A percentile compares a stretch with the other conserved stretches of the same genome.
These are phyloP conservation scores for Magnusiomyces suaveolens DNA, from an alignment of 1,139 yeast genomes.

Conservation along the genomic window DNA sequence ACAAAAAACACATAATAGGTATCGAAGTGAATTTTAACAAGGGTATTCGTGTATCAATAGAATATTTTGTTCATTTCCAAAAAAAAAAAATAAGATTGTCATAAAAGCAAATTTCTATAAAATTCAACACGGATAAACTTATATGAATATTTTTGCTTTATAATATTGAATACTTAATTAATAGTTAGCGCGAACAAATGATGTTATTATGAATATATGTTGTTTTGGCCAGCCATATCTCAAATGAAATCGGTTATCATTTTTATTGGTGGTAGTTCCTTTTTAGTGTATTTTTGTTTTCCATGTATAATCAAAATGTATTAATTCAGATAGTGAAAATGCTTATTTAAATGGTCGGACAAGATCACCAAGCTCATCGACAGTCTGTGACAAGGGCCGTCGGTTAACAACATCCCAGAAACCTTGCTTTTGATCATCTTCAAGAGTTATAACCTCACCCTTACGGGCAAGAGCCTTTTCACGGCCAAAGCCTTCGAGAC, in stretches of 20 bases:
- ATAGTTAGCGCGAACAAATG: background rate
- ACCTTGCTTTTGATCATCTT: conserved; percentile 47
- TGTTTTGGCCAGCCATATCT: background rate
- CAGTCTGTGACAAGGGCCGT: conserved; percentile 73
- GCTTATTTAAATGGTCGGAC: conserved; percentile 21
- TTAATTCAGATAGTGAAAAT: background rate
- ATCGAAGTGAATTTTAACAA: background rate
- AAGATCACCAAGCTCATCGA: conserved; percentile 55
- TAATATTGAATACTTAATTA: too few relatives aligned
- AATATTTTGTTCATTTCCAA: too few relatives aligned
- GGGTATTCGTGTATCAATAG: background rate
- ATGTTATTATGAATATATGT: background rate
- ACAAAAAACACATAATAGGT: background rate
- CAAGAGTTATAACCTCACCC: conserved; percentile 27
- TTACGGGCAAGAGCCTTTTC: conserved; percentile 27
- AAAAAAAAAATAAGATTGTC: background rate
- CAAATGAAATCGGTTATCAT: background rate
- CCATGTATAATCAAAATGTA: too few relatives aligned
- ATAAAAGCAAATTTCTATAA: background rate
- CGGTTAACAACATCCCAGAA: conserved; percentile 80
- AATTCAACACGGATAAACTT: background rate
- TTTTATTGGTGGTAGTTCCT: background rate
- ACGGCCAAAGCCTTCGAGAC: conserved; percentile 33
- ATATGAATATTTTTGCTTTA: background rate
- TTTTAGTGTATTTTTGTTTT: too few relatives aligned